Base-by-base conservation (phyloP, 257 asterid genomes). In the Nyctanthes arbortristis region DNA sequence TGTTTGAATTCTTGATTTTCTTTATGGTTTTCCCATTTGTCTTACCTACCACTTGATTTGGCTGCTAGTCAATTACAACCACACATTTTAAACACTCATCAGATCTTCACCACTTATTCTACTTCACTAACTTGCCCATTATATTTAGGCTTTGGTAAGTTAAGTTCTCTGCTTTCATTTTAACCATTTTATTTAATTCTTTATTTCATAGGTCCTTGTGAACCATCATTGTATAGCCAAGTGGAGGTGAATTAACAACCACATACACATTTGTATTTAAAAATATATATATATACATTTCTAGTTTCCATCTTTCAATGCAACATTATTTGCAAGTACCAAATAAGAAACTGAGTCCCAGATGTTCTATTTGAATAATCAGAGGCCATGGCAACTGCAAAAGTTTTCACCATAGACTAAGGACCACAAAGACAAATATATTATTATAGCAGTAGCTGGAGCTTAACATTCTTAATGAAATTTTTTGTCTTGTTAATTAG, bases 1-100 rank as follows among this genome's bases (percentile, higher is more conserved):
- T 58, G 57, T 60, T 71, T 16, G 63, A 49, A 27, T 27, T 72
- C 54, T 58, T 58, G 34, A 30, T 45, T 24, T 52, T 11, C 39
- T 24, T 20, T 20, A 20, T 20, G 14, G 4, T 70, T 34, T 40
- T 65, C 43, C 47, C 45, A n/a, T 18, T 1, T 60, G 20, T n/a
- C n/a, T n/a, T n/a, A n/a, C n/a, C n/a, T n/a, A n/a, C n/a, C n/a
- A n/a, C n/a, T n/a, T n/a, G n/a, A n/a, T n/a, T n/a, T n/a, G n/a
- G n/a, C n/a, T n/a, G n/a, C n/a, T n/a, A n/a, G n/a, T n/a, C n/a
- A n/a, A n/a, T n/a, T n/a, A n/a, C n/a, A n/a, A n/a, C n/a, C n/a
- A n/a, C n/a, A n/a, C n/a, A n/a, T n/a, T n/a, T n/a, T n/a, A n/a
- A n/a, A n/a, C n/a, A n/a, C n/a, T n/a, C n/a, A n/a, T n/a, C n/a